Percentiles rank a stretch among this genome's conserved stretches.
These are phyloP conservation scores for Volvariella volvacea DNA, from an alignment of 1,284 basidiomycete genomes.

Conservation along the genomic window DNA sequence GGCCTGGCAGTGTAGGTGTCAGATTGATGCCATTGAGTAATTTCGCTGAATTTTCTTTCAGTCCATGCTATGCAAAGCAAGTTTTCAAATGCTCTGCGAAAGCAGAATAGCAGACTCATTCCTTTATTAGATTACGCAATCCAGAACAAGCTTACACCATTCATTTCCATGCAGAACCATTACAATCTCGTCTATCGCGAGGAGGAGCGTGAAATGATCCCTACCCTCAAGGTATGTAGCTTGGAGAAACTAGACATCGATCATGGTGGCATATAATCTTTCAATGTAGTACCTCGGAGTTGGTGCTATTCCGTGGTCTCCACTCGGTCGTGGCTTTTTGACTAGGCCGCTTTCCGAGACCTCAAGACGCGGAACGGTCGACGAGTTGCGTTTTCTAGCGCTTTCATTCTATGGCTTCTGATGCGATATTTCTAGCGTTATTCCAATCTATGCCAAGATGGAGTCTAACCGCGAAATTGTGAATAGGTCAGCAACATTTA, in stretches of 20 bases:
- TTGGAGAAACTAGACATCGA: no score
- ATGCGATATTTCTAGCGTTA: no score
- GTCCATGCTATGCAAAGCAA: conserved; percentile 43
- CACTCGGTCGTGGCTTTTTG: conserved; percentile 42
- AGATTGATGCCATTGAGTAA: conserved; percentile 1
- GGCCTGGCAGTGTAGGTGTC: conserved; percentile 38
- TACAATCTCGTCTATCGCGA: conserved; percentile 48
- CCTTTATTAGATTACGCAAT: conserved; percentile 38
- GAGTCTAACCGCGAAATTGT: no score
- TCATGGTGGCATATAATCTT: background rate
- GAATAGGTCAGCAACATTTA: no score
- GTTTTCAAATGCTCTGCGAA: conserved; percentile 4
- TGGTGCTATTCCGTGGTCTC: conserved; percentile 45
- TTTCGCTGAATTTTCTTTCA: conserved; percentile 10
- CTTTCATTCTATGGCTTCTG: no score
- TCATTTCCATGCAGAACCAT: conserved; percentile 64
- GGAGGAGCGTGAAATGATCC: conserved; percentile 58
- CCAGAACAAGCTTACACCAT: conserved; percentile 46
- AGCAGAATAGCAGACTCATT: conserved; percentile 7
- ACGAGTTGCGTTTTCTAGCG: no score
- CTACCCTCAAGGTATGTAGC: conserved; percentile 32
- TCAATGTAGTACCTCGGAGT: conserved; percentile 21
- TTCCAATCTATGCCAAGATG: no score
- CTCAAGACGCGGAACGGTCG: conserved; percentile 18
- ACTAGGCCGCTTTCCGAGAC: no score